Base-by-base conservation (phyloP, 2,329 filamentous ascomycete species). In the Xylariaceae sp. region DNA sequence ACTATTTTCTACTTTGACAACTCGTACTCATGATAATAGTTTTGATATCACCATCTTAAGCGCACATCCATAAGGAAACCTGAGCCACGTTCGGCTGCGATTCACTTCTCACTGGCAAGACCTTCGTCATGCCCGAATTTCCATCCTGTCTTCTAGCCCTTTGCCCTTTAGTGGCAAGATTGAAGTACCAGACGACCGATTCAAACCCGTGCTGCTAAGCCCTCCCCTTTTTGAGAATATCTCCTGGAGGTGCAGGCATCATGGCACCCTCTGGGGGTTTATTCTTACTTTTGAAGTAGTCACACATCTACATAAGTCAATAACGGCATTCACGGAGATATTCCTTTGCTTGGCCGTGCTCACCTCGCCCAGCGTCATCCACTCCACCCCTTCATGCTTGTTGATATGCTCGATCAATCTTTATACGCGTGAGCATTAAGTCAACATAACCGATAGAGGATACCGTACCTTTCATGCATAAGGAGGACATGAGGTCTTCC, bases 271-370 rank as follows among this genome's bases (percentile, higher is more conserved):
- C 71, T 0, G 83, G 79, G 0, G 83, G 79, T 2, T 71, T 71
- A 56, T 86, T 88, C 71, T 82, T 87, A 55, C 76, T 79, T 76
- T 90, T 91, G 71, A 91, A 91, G 40, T 90, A 84, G 67, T 90
- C 87, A 26, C 79, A 84, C 74, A 91, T 89, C 67, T 89, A 79
- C 63, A 83, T 40, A 14, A 12, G 32, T 52, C 29, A 59, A 51
- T 21, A 18, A 20, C 19, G 48, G 19, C 37, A 20, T 23, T n/a
- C n/a, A 12, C 20, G 44, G 20, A 12, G 14, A 44, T 10, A 32
- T 23, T 26, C 9, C 32, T 29, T 20, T 18, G n/a, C 48, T 7
- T 14, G 20, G 0, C 2, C 5, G 29, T 32, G 29, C 60, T 54
- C 37, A 61, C 62, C 54, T 65, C 60, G 37, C 54, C 64, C 53